Conservation (phyloP, 805 yeast genomes). For the Kluyveromyces aestuarii region DNA sequence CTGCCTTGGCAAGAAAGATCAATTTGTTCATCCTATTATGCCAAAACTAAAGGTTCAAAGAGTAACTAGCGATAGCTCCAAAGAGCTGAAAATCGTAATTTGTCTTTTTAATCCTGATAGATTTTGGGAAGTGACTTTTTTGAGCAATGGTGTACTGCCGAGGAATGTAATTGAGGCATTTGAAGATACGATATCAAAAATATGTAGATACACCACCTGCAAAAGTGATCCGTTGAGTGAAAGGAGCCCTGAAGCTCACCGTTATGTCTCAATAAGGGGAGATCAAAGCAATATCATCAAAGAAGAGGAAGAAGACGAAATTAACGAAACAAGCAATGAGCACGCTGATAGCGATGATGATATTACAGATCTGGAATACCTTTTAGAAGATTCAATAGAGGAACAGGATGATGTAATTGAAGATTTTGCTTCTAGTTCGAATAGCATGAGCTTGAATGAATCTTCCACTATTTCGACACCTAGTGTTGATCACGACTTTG, state of each 20-base stretch:
- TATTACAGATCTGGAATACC: slow-evolving; percentile 18
- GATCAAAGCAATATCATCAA: neutral
- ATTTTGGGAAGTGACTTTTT: slow-evolving; percentile 51
- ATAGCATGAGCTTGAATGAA: slow-evolving; percentile 3
- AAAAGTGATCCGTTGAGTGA: neutral
- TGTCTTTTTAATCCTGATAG: slow-evolving; percentile 68
- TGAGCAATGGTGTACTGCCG: slow-evolving; percentile 8
- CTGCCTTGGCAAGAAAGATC: slow-evolving; percentile 25
- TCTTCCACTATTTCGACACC: neutral
- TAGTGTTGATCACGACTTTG: neutral
- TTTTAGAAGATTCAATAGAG: slow-evolving; percentile 10
- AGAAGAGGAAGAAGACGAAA: neutral
- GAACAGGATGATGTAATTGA: neutral
- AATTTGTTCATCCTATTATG: slow-evolving; percentile 60
- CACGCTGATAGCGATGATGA: slow-evolving; percentile 4
- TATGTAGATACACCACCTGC: slow-evolving; percentile 8
- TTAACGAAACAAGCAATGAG: neutral
- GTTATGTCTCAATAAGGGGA: neutral
- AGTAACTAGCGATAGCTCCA: slow-evolving; percentile 22
- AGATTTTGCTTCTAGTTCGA: slow-evolving; percentile 1
- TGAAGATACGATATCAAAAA: slow-evolving; percentile 23
- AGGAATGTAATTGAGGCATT: slow-evolving; percentile 12
- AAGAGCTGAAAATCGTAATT: slow-evolving; percentile 38
- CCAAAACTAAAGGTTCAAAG: slow-evolving; percentile 54
- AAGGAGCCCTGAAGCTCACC: neutral